phyloP scores from a whole-genome alignment of 129 eudicot genomes.

The Dittrichia graveolens region DNA sequence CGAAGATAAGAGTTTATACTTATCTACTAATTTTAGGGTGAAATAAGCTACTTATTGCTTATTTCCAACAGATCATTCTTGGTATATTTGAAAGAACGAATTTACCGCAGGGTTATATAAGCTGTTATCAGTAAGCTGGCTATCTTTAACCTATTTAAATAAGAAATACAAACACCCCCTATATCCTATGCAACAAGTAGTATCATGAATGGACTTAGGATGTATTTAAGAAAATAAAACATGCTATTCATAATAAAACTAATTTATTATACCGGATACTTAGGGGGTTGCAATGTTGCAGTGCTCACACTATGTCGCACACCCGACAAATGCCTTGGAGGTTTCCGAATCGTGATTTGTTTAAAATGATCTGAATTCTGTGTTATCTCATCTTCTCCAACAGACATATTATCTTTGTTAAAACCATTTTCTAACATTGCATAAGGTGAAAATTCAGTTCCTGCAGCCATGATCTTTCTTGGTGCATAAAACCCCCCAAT shows the following conservation, averaged over 20 bases:
- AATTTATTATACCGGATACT: constrained; percentile 48
- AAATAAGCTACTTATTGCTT: no score
- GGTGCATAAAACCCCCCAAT: constrained; percentile 40
- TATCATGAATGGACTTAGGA: background rate
- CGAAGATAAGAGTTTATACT: no score
- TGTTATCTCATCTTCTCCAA: constrained; percentile 46
- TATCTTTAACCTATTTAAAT: background rate
- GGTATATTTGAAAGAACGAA: no score
- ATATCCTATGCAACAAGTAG: constrained; percentile 6
- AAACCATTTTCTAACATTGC: constrained; percentile 48
- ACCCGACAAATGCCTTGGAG: constrained; percentile 64
- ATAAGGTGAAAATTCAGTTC: constrained; percentile 61
- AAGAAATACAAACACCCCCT: constrained; percentile 2
- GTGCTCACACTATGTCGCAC: constrained; percentile 65
- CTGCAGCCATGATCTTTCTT: constrained; percentile 64
- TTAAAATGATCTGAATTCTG: constrained; percentile 53
- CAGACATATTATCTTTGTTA: constrained; percentile 41
- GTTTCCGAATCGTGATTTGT: constrained; percentile 51
- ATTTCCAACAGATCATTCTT: no score
- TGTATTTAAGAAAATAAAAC: constrained; percentile 5
- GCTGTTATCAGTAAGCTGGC: no score
- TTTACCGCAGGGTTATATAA: no score
- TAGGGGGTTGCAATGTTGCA: constrained; percentile 35
- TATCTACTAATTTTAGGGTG: no score
- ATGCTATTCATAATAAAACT: background rate